Percentiles rank a stretch among this genome's conserved stretches.
Evolutionary conservation across 805 yeast species (phyloP).

Genomic region (Priceomyces castillae): DNA sequence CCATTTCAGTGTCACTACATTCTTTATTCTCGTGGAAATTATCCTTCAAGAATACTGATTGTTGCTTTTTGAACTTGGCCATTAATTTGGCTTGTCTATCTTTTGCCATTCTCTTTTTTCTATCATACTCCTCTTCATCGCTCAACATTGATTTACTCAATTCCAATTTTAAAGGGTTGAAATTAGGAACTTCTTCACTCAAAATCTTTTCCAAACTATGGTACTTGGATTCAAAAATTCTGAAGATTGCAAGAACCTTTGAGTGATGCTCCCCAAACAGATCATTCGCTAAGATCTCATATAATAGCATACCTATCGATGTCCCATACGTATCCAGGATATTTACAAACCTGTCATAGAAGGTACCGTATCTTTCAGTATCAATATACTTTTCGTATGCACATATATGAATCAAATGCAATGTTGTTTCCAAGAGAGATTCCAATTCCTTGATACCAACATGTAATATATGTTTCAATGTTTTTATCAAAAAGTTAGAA

Average conservation of each 20-base stretch:
- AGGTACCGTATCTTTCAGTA: slow-evolving; percentile 26
- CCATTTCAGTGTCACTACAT: slow-evolving; percentile 42
- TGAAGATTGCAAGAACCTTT: slow-evolving; percentile 56
- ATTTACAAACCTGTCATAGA: slow-evolving; percentile 27
- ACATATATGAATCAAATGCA: slow-evolving; percentile 70
- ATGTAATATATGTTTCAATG: slow-evolving; percentile 39
- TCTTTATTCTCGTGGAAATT: slow-evolving; percentile 31
- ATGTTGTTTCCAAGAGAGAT: slow-evolving; percentile 51
- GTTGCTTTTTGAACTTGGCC: slow-evolving; percentile 79
- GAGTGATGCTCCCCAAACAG: slow-evolving; percentile 44
- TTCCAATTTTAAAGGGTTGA: slow-evolving; percentile 23
- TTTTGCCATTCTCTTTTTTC: slow-evolving; percentile 66
- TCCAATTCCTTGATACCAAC: slow-evolving; percentile 48
- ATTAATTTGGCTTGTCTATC: slow-evolving; percentile 67
- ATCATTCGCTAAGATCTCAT: slow-evolving; percentile 39
- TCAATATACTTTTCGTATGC: slow-evolving; percentile 32
- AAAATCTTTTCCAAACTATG: slow-evolving; percentile 18
- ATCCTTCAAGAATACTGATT: slow-evolving; percentile 65
- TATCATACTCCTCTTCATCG: slow-evolving; percentile 44
- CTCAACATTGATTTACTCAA: slow-evolving; percentile 10
- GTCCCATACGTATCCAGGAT: slow-evolving; percentile 29
- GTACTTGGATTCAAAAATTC: slow-evolving; percentile 25
- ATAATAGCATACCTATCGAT: slow-evolving; percentile 39
- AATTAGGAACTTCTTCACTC: slow-evolving; percentile 18
- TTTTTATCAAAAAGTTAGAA: slow-evolving; percentile 49